These are phyloP conservation scores for Phytophthora aleatoria DNA, from an alignment of 352 stramenopile species.

Conservation along the genomic window DNA sequence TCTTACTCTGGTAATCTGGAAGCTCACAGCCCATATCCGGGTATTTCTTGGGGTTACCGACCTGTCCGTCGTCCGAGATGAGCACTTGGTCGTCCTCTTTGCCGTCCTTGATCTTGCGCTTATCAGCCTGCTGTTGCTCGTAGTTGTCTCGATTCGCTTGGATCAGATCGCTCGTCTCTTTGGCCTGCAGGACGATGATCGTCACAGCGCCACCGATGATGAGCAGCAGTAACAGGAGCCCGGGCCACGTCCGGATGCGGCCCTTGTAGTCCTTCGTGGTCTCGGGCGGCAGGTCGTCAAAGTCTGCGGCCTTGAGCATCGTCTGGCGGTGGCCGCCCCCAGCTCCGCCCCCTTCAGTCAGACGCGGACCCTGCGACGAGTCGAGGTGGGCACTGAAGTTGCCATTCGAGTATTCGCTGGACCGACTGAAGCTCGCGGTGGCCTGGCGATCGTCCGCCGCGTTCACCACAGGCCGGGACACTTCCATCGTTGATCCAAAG, in stretches of 20 bases:
- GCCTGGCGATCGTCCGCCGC: conserved; percentile 3
- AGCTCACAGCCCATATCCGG: conserved; percentile 54
- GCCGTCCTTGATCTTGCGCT: conserved; percentile 52
- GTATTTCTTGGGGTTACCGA: conserved; percentile 63
- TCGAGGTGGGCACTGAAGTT: conserved; percentile 30
- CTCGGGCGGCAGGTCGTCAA: conserved; percentile 43
- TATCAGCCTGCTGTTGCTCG: conserved; percentile 29
- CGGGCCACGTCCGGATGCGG: conserved; percentile 65
- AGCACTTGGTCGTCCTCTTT: conserved; percentile 37
- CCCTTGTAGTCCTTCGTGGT: conserved; percentile 69
- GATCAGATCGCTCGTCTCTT: conserved; percentile 38
- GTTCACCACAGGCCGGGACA: conserved; percentile 14
- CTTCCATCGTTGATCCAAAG: conserved; percentile 16
- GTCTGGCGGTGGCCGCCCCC: conserved; percentile 40
- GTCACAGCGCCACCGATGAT: conserved; percentile 40
- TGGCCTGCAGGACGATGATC: conserved; percentile 47
- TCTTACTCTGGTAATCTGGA: conserved; percentile 68
- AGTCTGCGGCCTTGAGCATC: conserved; percentile 54
- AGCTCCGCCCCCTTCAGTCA: conserved; percentile 33
- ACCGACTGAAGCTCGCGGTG: conserved; percentile 4
- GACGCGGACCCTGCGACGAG: conserved; percentile 19
- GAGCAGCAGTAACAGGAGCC: conserved; percentile 52
- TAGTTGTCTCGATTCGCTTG: conserved; percentile 21
- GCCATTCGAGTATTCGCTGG: conserved; percentile 31
- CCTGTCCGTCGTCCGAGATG: conserved; percentile 55